These are phyloP conservation scores for Alternaria burnsii DNA, from an alignment of 2,329 filamentous ascomycete genomes.

Conservation along the genomic window DNA sequence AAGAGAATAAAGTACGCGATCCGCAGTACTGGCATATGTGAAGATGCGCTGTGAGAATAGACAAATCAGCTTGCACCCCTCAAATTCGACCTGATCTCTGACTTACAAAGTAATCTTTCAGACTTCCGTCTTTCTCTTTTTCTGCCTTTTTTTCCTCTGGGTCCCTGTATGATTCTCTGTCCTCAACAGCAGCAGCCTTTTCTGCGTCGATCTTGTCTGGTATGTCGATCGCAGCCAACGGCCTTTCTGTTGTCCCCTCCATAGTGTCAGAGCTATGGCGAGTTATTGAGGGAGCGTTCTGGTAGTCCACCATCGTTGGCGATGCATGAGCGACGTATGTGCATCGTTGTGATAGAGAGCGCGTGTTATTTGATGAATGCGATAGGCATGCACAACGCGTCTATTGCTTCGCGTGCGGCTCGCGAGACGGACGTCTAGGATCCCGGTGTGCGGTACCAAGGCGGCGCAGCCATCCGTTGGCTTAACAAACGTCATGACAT, in stretches of 20 bases:
- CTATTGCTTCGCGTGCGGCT: background rate
- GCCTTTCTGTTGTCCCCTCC: background rate
- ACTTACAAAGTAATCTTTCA: slow-evolving; percentile 7
- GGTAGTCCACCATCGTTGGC: background rate
- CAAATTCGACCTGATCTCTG: background rate
- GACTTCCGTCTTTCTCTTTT: background rate
- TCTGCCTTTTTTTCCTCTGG: background rate
- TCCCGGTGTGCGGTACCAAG: background rate
- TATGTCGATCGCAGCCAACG: background rate
- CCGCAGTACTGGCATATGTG: slow-evolving; percentile 15
- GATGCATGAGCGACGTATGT: background rate
- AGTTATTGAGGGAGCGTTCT: background rate
- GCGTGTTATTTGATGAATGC: background rate
- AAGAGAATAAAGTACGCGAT: slow-evolving; percentile 11
- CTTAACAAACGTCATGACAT: slow-evolving; percentile 1
- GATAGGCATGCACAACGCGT: background rate
- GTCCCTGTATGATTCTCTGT: background rate
- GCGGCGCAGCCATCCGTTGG: background rate
- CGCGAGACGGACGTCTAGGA: background rate
- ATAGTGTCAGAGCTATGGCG: background rate
- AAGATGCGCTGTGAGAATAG: slow-evolving; percentile 17
- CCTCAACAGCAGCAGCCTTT: background rate
- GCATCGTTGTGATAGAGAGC: background rate
- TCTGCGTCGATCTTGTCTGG: background rate
- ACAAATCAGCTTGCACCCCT: background rate